phyloP scores from a whole-genome alignment of 768 basidiomycete genomes.

The Hygrocybe coccinea region DNA sequence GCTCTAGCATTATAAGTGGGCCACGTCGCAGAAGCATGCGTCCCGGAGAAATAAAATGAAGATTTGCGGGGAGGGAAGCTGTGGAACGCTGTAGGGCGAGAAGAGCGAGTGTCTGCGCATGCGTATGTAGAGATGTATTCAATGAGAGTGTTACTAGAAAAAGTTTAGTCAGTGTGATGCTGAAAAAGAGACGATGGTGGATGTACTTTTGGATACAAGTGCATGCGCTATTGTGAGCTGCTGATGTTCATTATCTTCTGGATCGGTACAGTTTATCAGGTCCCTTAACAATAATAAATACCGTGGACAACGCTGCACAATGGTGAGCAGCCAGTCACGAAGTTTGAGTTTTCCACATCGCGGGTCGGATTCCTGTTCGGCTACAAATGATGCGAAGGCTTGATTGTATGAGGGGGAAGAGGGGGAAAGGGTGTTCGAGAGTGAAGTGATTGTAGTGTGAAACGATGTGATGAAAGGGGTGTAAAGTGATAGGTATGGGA shows the following conservation, averaged over 20 bases:
- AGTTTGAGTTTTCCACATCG: slow-evolving; percentile 71
- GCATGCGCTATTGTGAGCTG: slow-evolving; percentile 55
- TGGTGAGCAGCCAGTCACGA: slow-evolving; percentile 79
- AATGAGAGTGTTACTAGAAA: slow-evolving; percentile 68
- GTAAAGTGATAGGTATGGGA: slow-evolving; percentile 85
- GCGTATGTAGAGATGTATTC: slow-evolving; percentile 73
- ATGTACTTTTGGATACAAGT: slow-evolving; percentile 71
- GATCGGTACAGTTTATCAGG: slow-evolving; percentile 60
- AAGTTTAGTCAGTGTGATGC: slow-evolving; percentile 4
- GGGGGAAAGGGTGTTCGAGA: slow-evolving; percentile 49
- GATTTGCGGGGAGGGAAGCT: slow-evolving; percentile 54
- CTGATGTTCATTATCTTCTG: slow-evolving; percentile 61
- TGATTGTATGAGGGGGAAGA: slow-evolving; percentile 43
- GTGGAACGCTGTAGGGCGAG: slow-evolving; percentile 78
- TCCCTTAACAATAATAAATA: slow-evolving; percentile 83
- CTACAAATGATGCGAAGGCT: slow-evolving; percentile 59
- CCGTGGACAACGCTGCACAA: slow-evolving; percentile 84
- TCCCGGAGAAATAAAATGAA: slow-evolving; percentile 74
- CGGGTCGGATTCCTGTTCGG: slow-evolving; percentile 60
- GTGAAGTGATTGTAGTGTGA: slow-evolving; percentile 55
- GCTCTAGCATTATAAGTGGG: slow-evolving; percentile 51
- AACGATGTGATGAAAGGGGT: slow-evolving; percentile 81
- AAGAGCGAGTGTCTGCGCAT: slow-evolving; percentile 69
- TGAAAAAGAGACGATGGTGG: not conserved
- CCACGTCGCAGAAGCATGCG: slow-evolving; percentile 73